phyloP scores from a whole-genome alignment of 2,329 filamentous ascomycete genomes.

The Hymenoscyphus fraxineus region DNA sequence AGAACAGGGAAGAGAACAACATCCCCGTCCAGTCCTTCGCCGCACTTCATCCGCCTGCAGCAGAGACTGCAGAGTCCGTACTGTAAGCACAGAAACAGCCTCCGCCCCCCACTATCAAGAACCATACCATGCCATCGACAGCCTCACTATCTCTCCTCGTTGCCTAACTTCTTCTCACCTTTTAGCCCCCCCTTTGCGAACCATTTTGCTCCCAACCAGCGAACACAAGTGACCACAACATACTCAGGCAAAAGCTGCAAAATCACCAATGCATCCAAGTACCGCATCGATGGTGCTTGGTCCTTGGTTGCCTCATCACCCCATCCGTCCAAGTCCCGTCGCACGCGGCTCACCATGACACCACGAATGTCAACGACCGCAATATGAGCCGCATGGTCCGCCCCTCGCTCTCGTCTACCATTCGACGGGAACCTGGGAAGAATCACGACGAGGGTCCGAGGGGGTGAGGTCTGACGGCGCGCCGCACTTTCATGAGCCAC shows the following conservation, averaged over 20 bases:
- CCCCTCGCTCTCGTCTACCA: not conserved
- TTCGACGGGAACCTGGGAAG: not conserved
- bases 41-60: not conserved
- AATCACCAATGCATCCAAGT: not conserved
- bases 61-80: too few species aligned
- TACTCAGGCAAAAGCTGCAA: not conserved
- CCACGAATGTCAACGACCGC: not conserved
- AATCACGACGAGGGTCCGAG: not conserved
- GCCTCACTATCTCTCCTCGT: not conserved
- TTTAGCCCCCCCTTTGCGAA: not conserved
- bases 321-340: not conserved
- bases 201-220: not conserved
- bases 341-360: conserved; percentile 1
- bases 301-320: not conserved
- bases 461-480: not conserved
- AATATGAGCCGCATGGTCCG: conserved; percentile 1
- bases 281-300: not conserved
- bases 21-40: not conserved
- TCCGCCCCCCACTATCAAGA: not conserved
- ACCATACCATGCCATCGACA: not conserved
- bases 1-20: not conserved
- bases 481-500: not conserved
- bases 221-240: not conserved
- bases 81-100: too few species aligned
- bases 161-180: not conserved